Base-by-base conservation (phyloP, 1,139 yeast genomes). In the Lipomyces yarrowii region DNA sequence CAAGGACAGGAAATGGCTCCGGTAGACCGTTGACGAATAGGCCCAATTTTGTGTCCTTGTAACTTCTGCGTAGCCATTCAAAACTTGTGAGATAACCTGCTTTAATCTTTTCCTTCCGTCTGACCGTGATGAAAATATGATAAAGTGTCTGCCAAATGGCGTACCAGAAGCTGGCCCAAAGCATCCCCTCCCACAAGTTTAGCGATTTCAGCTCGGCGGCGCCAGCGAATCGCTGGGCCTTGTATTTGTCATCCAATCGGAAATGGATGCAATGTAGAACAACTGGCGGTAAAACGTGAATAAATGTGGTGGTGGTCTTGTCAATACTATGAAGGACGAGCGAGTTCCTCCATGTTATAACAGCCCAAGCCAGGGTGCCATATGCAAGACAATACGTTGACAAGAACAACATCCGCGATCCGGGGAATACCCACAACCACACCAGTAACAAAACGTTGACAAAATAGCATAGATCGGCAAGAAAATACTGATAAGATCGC, bases 261-360 rank as follows among this genome's bases (percentile, higher is more conserved):
- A 93, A 98, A 3, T 91, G 91, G 65, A 94, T 87, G 55, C 91
- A 94, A 79, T 91, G 93, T 84, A 92, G 84, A 1, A 93, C 89
- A 39, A 88, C 85, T 0, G 98, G 97, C 0, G 99, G 99, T 80
- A 91, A 84, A 18, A 94, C 83, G 75, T 94, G 99, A 70, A 94
- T 93, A 73, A 91, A 90, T 3, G 97, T 87, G 18, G 94, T 87
- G 1, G 98, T 93, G n/a, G 94, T 90, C 77, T 94, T 93, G 71
- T 93, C 98, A 70, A 94, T 85, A 21, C 96, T 89, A 75, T 94
- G 99, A 60, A 94, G 82, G 8, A 94, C 98, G 66, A 94, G 82
- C 8, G 97, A 92, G 76, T 94, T 94, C 73, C 97, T 83, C 99
- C 99, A 94, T 0, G 98, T 91, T 53, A 93, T 88, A 23, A 94